These are phyloP conservation scores for Diplogelasinospora grovesii DNA, from an alignment of 495 filamentous ascomycete genomes.

Conservation along the genomic window DNA sequence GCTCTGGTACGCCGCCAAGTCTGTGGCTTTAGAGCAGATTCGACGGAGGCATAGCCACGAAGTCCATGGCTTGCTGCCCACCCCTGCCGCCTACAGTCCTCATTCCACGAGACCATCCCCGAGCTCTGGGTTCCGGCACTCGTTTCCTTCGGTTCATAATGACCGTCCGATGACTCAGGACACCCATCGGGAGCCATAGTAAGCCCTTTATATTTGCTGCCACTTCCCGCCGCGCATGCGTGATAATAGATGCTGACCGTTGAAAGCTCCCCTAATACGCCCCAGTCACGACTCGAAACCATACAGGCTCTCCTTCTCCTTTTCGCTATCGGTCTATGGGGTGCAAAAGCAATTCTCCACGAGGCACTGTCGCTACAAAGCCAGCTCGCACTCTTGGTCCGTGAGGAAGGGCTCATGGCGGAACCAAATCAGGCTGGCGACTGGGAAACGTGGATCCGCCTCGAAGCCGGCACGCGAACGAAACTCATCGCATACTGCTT, in stretches of 20 bases:
- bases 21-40: conserved; percentile 48
- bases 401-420: conserved; percentile 45
- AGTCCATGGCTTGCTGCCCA: conserved; percentile 43
- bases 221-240: not conserved
- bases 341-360: conserved; percentile 48
- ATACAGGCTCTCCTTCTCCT: conserved; percentile 51
- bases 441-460: conserved; percentile 54
- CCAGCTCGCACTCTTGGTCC: conserved; percentile 45
- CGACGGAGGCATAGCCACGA: conserved; percentile 46
- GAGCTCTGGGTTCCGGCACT: conserved; percentile 43
- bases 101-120: conserved; percentile 46
- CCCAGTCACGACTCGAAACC: conserved; percentile 48
- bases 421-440: conserved; percentile 32
- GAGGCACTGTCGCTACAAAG: conserved; percentile 50
- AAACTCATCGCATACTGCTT: conserved; percentile 54
- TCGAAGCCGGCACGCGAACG: conserved; percentile 47
- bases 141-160: conserved; percentile 44
- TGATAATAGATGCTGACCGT: conserved; percentile 14
- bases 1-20: conserved; percentile 60
- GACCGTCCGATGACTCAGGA: conserved; percentile 47
- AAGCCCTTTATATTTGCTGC: conserved; percentile 16
- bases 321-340: conserved; percentile 53
- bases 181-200: conserved; percentile 47
- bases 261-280: conserved; percentile 41
- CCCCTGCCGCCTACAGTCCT: conserved; percentile 43